Evolutionary conservation across 129 eudicot species (phyloP).

Genomic region (Pseudognaphalium luteoalbum): DNA sequence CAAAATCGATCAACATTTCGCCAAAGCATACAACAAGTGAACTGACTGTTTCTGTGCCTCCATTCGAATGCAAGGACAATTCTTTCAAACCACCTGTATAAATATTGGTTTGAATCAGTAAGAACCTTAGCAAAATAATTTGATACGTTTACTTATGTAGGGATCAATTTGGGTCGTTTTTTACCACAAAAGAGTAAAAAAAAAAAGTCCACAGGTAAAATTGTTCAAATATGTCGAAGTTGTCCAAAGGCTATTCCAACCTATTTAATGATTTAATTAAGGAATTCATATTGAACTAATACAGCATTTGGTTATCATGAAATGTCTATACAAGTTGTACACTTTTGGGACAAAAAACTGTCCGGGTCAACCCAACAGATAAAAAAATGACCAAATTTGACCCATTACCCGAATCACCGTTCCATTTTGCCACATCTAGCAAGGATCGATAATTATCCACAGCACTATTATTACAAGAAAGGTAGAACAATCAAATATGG

Average conservation of each 20-base stretch:
- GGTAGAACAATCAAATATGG: neutral
- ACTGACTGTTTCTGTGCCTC: conserved; percentile 13
- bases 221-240: neutral
- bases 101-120: neutral
- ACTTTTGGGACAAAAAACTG: conserved; percentile 1
- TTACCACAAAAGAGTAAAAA: neutral
- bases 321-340: neutral
- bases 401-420: neutral
- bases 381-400: neutral
- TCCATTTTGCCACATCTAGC: neutral
- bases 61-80: conserved; percentile 31
- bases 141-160: neutral
- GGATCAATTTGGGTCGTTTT: too few relatives aligned
- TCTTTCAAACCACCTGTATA: conserved; percentile 27
- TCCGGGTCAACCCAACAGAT: neutral
- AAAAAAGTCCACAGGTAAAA: neutral
- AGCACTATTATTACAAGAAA: too few relatives aligned
- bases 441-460: neutral
- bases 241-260: neutral
- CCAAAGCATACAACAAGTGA: conserved; percentile 64
- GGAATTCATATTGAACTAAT: neutral
- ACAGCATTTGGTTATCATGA: neutral
- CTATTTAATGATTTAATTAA: neutral
- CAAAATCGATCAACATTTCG: conserved; percentile 86
- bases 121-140: conserved; percentile 4